These are phyloP conservation scores for Starmera caribaea DNA, from an alignment of 805 yeast genomes.

Conservation along the genomic window DNA sequence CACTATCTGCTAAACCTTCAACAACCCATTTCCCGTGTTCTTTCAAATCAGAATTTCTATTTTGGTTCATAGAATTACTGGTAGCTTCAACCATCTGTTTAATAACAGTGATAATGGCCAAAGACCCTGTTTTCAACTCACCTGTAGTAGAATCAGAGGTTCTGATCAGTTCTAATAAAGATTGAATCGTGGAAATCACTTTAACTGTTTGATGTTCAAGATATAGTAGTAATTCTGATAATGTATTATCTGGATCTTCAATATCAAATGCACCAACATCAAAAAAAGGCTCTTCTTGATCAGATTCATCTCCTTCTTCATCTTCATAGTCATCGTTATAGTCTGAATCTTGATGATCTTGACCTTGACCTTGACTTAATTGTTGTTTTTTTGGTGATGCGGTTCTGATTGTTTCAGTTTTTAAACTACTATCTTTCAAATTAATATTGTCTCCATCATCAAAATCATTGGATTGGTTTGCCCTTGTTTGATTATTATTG, in stretches of 20 bases:
- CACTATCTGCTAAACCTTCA: conserved; percentile 76
- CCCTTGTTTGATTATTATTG: too few species aligned
- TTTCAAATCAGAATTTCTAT: conserved; percentile 72
- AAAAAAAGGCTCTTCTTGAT: conserved; percentile 25
- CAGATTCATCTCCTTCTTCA: not conserved
- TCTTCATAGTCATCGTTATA: not conserved
- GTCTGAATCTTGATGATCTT: too few species aligned
- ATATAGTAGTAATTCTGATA: conserved; percentile 73
- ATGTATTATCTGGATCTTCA: conserved; percentile 80
- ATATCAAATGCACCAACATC: conserved; percentile 71
- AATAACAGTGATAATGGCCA: conserved; percentile 70
- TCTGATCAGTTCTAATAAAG: conserved; percentile 66
- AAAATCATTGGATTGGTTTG: too few species aligned
- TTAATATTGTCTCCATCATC: too few species aligned
- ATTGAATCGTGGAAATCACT: conserved; percentile 84
- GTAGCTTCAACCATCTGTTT: conserved; percentile 87
- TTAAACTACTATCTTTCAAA: too few species aligned
- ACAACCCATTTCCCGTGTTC: conserved; percentile 92
- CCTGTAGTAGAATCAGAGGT: conserved; percentile 70
- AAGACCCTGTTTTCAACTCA: conserved; percentile 60
- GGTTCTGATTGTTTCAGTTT: too few species aligned
- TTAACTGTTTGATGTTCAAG: conserved; percentile 90
- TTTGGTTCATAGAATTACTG: conserved; percentile 77
- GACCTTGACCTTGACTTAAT: too few species aligned
- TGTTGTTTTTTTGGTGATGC: too few species aligned